Base-by-base conservation (phyloP, 2,329 filamentous ascomycete species). In the Ophiocordyceps camponoti-saundersi region DNA sequence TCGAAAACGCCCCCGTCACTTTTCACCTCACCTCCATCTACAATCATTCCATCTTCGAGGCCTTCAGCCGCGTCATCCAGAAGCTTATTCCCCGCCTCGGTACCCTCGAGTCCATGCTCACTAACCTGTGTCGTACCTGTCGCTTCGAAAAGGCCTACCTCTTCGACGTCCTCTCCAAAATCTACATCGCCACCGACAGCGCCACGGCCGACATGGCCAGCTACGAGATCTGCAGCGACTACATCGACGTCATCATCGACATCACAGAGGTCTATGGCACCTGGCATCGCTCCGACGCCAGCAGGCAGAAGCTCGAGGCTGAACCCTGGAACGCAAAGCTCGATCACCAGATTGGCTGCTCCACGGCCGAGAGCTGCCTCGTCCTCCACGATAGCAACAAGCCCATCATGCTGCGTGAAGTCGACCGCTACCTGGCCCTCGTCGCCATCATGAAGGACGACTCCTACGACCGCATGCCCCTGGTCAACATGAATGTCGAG, bases 21-120 rank as follows among this genome's bases (percentile, higher is more conserved):
- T 98, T 95, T 66, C 90, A 98, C 62, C 79, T 95, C 48, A 98
- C 92, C 15, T 93, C 85, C 59, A 98, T 98, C 61, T 98, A 96
- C 71, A 92, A 98, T 63, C 90, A 95, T 66, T 93, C 85, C 57
- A 95, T 95, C 59, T 98, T 96, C 61, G 92, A 98, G 65, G 92
- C 92, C 45, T 95, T 98, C 62, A 90, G 83, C 68, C 95, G 95
- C 64, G 90, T 98, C 52, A 95, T 98, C 52, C 92, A 98, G 65
- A 95, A 95, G 63, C 76, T 98, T 29, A 90, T 98, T 46, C 90
- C 92, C 1, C 85, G 94, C 51, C 76, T 98, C 8, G 86, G 88
- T 6, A 93, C 89, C 23, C 78, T 98, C 48, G 92, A 98, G 65
- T 84, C 88, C 45, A 77, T 98, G 64, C 82, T 98, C 57, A 95